Percentiles rank a stretch among this genome's conserved stretches.
These are phyloP conservation scores for Vitis rotundifolia DNA, from an alignment of 164 flowering plant genomes.

Conservation along the genomic window DNA sequence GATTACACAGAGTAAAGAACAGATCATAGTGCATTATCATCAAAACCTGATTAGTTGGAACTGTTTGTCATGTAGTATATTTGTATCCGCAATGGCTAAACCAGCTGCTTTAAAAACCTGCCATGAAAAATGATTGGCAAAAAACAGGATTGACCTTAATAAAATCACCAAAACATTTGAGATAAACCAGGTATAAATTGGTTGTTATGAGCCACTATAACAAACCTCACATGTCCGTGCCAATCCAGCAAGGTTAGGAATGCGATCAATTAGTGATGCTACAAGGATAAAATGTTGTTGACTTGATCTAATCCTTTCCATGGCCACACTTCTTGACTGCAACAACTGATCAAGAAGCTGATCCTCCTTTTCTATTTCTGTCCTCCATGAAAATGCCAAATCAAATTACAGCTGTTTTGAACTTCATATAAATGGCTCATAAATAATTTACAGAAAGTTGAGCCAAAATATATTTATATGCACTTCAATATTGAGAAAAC, in stretches of 20 bases:
- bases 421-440: background rate
- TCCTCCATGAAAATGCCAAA: background rate
- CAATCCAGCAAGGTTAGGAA: slow-evolving; percentile 97
- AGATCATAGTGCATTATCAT: background rate
- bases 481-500: background rate
- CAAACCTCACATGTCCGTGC: slow-evolving; percentile 96
- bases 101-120: slow-evolving; percentile 90
- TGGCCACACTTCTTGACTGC: slow-evolving; percentile 51
- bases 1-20: background rate
- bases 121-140: slow-evolving; percentile 7
- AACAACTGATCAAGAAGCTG: slow-evolving; percentile 64
- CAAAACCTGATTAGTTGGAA: slow-evolving; percentile 92
- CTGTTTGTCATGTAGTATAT: slow-evolving; percentile 78
- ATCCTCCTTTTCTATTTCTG: slow-evolving; percentile 88
- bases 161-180: background rate
- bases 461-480: background rate
- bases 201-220: background rate
- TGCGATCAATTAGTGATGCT: slow-evolving; percentile 93
- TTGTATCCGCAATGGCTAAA: slow-evolving; percentile 71
- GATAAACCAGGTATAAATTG: background rate
- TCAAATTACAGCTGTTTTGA: background rate
- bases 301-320: slow-evolving; percentile 56
- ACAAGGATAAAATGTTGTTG: slow-evolving; percentile 75
- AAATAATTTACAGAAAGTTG: too few relatives aligned
- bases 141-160: background rate